Base-by-base conservation (phyloP, 371 early-diverging fungal genomes). In the Fennellomyces sp. region DNA sequence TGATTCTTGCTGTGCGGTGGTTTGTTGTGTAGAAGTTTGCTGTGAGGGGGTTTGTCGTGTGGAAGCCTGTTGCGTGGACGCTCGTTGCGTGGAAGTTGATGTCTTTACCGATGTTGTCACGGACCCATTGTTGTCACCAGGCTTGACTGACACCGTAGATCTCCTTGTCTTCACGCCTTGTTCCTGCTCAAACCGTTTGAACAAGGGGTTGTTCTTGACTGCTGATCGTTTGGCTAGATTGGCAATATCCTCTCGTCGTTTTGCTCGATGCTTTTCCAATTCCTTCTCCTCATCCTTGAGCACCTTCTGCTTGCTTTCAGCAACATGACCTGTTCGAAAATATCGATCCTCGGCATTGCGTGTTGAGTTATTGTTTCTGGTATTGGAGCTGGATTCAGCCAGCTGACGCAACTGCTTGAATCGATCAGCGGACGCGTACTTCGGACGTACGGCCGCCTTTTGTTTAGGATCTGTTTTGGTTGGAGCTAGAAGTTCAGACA, bases 181-280 rank as follows among this genome's bases (percentile, higher is more conserved):
- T 17, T 52, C 41, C 31, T 58, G 56, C 48, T 75, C 79, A 27
- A 66, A 38, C 23, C 69, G 65, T 57, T 63, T 68, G 31, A 69
- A 66, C 8, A 78, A 52, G 8, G 79, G 79, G 45, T 64, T 71
- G 13, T 56, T 75, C n/a, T 65, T 73, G n/a, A 75, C 68, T 10
- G 73, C 71, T 2, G 67, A 71, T 17, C 69, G 61, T 25, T 60
- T 62, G 15, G 64, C 68, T 4, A 66, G 58, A 17, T 60, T 17
- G 1, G 71, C 63, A 19, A 67, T 56, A 31, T 67, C 68, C 47
- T 63, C 49, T 38, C 45, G 63, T 36, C 68, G 57, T 19, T 52
- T 36, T 15, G 54, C 50, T 12, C 63, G 59, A 26, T 63, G 59
- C 33, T 63, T 59, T 56, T 63, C 56, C 39, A 67, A 52, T 28